A percentile compares a stretch with the other conserved stretches of the same genome.
Conservation (phyloP, 2,329 filamentous ascomycete species). For the Ceratocystiopsis sp. region DNA sequence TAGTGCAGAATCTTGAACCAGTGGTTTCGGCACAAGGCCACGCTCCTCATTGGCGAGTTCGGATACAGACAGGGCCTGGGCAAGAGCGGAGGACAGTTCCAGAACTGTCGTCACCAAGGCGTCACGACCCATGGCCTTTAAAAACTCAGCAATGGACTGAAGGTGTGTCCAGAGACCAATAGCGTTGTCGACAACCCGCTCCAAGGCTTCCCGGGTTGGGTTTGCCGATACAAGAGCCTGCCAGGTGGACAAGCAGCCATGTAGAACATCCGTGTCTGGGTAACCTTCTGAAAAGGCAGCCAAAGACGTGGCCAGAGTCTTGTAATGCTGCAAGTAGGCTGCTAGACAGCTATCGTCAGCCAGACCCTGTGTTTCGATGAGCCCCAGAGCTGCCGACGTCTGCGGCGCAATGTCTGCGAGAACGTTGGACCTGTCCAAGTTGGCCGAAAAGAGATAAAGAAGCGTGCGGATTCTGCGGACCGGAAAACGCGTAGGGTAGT, state of each 20-base stretch:
- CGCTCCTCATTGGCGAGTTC: no score
- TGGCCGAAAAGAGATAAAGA: conserved; percentile 29
- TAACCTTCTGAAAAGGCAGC: conserved; percentile 24
- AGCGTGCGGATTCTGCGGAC: conserved; percentile 35
- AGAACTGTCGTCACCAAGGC: conserved; percentile 27
- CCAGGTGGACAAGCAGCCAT: conserved; percentile 27
- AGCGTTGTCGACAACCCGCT: conserved; percentile 30
- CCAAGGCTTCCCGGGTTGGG: conserved; percentile 23
- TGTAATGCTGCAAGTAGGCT: conserved; percentile 31
- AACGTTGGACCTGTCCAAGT: conserved; percentile 26
- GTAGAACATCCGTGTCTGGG: conserved; percentile 16
- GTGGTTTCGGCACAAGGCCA: conserved; percentile 11
- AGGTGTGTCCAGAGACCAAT: conserved; percentile 31
- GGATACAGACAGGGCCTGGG: no score
- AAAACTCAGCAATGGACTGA: conserved; percentile 31
- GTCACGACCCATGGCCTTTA: conserved; percentile 32
- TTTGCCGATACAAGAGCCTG: conserved; percentile 22
- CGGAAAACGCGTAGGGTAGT: conserved; percentile 31
- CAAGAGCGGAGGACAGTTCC: conserved; percentile 22
- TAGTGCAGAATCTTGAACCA: conserved; percentile 26
- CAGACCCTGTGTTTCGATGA: conserved; percentile 19
- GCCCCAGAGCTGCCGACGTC: conserved; percentile 20
- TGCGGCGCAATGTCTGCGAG: conserved; percentile 23
- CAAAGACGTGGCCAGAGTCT: conserved; percentile 27
- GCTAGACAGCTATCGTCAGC: conserved; percentile 28